A percentile compares a stretch with the other conserved stretches of the same genome.
These are phyloP conservation scores for Trichophyton equinum DNA, from an alignment of 2,329 filamentous ascomycete genomes.

Conservation along the genomic window DNA sequence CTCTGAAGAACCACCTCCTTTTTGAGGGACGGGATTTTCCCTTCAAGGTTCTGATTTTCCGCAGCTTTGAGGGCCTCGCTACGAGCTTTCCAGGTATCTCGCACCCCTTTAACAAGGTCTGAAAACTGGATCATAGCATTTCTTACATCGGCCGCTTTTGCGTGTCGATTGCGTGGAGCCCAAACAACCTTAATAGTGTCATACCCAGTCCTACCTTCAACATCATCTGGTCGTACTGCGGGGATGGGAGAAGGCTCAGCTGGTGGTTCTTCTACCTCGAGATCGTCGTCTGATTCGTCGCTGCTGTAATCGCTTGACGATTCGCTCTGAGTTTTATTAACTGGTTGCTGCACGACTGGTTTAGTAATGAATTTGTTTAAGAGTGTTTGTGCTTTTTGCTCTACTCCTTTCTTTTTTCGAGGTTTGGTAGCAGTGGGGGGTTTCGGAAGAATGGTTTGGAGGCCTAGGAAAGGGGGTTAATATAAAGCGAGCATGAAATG, in stretches of 20 bases:
- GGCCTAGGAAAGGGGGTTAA: not conserved
- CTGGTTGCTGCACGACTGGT: slow-evolving; percentile 18
- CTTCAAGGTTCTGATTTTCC: slow-evolving; percentile 43
- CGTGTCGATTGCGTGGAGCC: slow-evolving; percentile 41
- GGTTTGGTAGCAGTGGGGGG: slow-evolving; percentile 11
- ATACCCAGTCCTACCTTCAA: slow-evolving; percentile 43
- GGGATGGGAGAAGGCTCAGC: slow-evolving; percentile 45
- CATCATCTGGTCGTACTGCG: slow-evolving; percentile 38
- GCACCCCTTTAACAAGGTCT: slow-evolving; percentile 46
- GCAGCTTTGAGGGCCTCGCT: slow-evolving; percentile 45
- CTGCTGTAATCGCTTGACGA: slow-evolving; percentile 37
- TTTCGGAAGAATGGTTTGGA: slow-evolving; percentile 6
- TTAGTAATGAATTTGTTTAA: slow-evolving; percentile 18
- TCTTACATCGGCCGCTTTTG: slow-evolving; percentile 41
- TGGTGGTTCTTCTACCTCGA: slow-evolving; percentile 39
- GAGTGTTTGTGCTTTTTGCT: slow-evolving; percentile 6
- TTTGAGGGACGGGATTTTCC: slow-evolving; percentile 43
- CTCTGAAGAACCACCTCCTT: slow-evolving; percentile 46
- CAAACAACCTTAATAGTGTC: slow-evolving; percentile 51
- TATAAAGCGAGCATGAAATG: not conserved
- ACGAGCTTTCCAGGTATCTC: slow-evolving; percentile 50
- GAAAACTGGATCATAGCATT: slow-evolving; percentile 45
- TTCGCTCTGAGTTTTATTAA: slow-evolving; percentile 9
- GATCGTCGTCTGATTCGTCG: slow-evolving; percentile 39
- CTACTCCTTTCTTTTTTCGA: slow-evolving; percentile 6